Evolutionary conservation across 1,284 basidiomycete species (phyloP), one percentile per base, ranked within the genome.

Genomic region (Pseudozyma hubeiensis): DNA sequence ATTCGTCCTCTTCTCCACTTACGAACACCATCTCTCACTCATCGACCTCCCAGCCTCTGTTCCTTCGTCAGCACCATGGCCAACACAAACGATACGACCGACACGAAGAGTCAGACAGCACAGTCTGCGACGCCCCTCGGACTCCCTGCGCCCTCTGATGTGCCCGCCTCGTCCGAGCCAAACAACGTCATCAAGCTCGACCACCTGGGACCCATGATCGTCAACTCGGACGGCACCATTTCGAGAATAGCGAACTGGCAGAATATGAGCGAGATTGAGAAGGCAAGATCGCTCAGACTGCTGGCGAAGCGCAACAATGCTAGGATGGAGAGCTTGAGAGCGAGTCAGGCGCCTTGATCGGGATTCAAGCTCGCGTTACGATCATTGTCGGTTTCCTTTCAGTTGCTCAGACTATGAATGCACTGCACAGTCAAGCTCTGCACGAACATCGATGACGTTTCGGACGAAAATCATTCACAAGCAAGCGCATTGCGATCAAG

Each of bases 171-270:
- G 7, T 11, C 41, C n/a, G 66, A 69, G 8, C 37, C 71, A 10
- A 66, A 60, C 50, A 56, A 58, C n/a, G 63, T 59, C 45, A 61
- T 77, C 67, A 79, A 77, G 56, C 65, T 81, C 6, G 79, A 81
- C 35, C 64, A 78, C 16, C 64, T 81, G 34, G 79, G 79, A 1
- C 79, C 79, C 6, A 73, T 81, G 61, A 62, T 81, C 13, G 75
- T 81, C 61, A 79, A 79, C 48, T 66, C 65, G 39, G 70, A 81
- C 56, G 79, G 79, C 46, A 81, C 79, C 35, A 72, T 81, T 54
- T 81, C 79, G 14, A 61, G 79, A 14, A 79, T 81, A 43, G 62
- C 73, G 29, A 79, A 79, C 37, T 81, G 79, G 79, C 39, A 53
- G 16, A 51, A 59, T 30, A 53, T 81, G 77, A 71, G 75, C 47